Percentiles rank a stretch among this genome's conserved stretches.
Conservation (phyloP, 2,329 filamentous ascomycete genomes). For the Mariannaea elegans region DNA sequence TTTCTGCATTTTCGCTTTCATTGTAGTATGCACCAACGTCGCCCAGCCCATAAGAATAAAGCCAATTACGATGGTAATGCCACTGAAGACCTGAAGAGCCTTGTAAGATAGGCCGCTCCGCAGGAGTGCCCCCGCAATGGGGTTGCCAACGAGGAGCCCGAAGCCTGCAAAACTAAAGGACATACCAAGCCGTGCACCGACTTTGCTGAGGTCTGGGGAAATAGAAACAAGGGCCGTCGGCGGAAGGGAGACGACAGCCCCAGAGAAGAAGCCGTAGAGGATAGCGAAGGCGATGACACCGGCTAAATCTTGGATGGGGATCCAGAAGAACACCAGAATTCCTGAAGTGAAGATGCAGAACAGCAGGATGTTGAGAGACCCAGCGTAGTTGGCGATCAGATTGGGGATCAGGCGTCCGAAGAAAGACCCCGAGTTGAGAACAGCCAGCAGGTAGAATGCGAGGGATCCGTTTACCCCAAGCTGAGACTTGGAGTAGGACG, state of each 20-base stretch:
- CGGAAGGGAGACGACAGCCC: constrained; percentile 54
- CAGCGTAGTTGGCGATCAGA: constrained; percentile 52
- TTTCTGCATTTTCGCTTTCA: neutral
- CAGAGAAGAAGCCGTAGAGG: constrained; percentile 58
- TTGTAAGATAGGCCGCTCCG: neutral
- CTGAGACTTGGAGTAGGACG: constrained; percentile 50
- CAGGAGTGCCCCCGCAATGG: constrained; percentile 50
- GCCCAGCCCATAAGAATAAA: neutral
- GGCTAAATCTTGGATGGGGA: constrained; percentile 45
- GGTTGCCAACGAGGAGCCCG: constrained; percentile 47
- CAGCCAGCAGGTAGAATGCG: constrained; percentile 52
- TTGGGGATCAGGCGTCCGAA: constrained; percentile 59
- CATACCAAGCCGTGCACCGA: constrained; percentile 57
- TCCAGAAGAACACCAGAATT: constrained; percentile 51
- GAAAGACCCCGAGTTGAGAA: constrained; percentile 60
- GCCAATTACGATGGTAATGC: neutral
- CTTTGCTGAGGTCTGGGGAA: constrained; percentile 48
- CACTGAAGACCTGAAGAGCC: neutral
- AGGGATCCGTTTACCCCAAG: constrained; percentile 39
- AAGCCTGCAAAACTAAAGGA: constrained; percentile 46
- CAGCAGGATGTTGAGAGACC: constrained; percentile 52
- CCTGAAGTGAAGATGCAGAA: constrained; percentile 45
- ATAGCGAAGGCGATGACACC: constrained; percentile 53
- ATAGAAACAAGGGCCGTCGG: constrained; percentile 53
- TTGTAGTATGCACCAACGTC: neutral